Percentiles rank a stretch among this genome's conserved stretches.
Conservation (phyloP, 257 asterid genomes). For the Solanum peruvianum region DNA sequence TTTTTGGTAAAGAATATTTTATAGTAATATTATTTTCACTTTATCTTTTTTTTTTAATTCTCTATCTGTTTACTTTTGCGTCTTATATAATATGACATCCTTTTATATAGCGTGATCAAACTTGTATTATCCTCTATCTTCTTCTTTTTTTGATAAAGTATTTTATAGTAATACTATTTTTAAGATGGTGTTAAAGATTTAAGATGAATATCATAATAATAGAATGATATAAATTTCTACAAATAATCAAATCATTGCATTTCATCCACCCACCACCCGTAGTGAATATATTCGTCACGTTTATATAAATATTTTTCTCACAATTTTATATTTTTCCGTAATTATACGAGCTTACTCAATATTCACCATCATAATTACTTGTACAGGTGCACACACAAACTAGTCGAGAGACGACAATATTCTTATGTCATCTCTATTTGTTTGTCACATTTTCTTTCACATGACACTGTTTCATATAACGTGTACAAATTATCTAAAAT, state of each 20-base stretch:
- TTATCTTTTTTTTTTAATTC: too few relatives aligned
- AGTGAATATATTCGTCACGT: neutral
- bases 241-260: too few relatives aligned
- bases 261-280: too few relatives aligned
- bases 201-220: neutral
- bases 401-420: neutral
- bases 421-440: too few relatives aligned
- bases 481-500: neutral
- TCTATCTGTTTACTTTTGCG: too few relatives aligned
- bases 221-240: too few relatives aligned
- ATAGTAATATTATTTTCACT: neutral
- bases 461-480: neutral
- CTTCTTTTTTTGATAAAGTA: neutral
- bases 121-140: neutral
- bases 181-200: neutral
- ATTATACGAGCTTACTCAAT: neutral
- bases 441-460: neutral
- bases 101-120: neutral
- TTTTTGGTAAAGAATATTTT: neutral
- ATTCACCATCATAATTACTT: neutral
- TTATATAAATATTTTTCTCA: neutral
- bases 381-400: neutral
- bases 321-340: rapidly evolving
- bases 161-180: neutral
- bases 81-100: too few relatives aligned